Conservation (phyloP, 768 basidiomycete species). For the Hygrophorus pudorinus region DNA sequence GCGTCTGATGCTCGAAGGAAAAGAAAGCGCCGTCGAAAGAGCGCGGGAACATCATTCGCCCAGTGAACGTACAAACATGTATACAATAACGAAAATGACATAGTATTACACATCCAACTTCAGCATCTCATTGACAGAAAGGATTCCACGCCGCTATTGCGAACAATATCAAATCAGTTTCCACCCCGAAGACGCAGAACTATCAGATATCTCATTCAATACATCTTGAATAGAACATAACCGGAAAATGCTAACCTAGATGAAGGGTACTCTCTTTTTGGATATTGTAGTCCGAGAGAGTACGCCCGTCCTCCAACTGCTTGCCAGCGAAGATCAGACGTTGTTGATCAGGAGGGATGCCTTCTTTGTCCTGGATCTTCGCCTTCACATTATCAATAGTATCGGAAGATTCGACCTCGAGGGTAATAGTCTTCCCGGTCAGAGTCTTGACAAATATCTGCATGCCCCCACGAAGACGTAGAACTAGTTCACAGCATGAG, state of each 20-base stretch:
- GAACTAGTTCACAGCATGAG: constrained; percentile 28
- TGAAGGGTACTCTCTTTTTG: constrained; percentile 76
- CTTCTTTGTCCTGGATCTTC: constrained; percentile 78
- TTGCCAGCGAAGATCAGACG: constrained; percentile 91
- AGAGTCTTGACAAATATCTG: constrained; percentile 85
- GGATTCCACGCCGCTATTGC: too few relatives aligned
- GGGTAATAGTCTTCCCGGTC: constrained; percentile 86
- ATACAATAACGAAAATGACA: neutral
- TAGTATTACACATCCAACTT: too few relatives aligned
- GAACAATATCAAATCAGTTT: too few relatives aligned
- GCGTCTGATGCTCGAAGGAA: constrained; percentile 7
- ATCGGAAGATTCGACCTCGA: constrained; percentile 89
- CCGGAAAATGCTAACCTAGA: constrained; percentile 64
- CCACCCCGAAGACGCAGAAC: constrained; percentile 82
- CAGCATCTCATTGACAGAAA: too few relatives aligned
- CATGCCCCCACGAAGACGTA: constrained; percentile 85
- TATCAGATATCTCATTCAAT: constrained; percentile 7
- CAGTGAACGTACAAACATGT: neutral
- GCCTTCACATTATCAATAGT: constrained; percentile 88
- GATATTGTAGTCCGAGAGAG: constrained; percentile 75
- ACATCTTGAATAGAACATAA: constrained; percentile 49
- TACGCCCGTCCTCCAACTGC: constrained; percentile 90
- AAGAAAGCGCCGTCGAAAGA: constrained; percentile 4
- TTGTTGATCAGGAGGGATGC: constrained; percentile 81
- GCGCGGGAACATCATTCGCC: neutral